Evolutionary conservation across 495 filamentous ascomycete genomes (phyloP).

Genomic region (Acidomyces sp.): DNA sequence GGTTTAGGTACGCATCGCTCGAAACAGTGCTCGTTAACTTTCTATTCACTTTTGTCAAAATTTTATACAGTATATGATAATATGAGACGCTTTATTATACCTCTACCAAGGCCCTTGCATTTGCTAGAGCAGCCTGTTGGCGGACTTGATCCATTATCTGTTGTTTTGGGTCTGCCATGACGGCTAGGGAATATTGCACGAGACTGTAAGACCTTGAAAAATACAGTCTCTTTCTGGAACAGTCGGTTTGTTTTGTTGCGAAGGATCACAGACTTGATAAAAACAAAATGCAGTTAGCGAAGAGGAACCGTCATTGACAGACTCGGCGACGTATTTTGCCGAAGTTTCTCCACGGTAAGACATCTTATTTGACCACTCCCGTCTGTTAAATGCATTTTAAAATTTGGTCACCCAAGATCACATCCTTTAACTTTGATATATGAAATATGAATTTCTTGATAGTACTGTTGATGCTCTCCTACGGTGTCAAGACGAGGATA

Average conservation of each 20-base stretch:
- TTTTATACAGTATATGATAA: neutral
- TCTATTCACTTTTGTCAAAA: constrained; percentile 38
- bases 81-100: constrained; percentile 33
- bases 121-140: constrained; percentile 58
- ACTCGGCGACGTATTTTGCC: constrained; percentile 1
- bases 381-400: too few species aligned
- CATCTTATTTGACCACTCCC: too few species aligned
- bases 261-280: neutral
- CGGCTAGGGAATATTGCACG: too few species aligned
- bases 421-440: too few species aligned
- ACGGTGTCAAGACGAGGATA: too few species aligned
- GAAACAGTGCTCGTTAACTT: constrained; percentile 96
- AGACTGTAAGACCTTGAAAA: too few species aligned
- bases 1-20: constrained; percentile 81
- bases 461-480: too few species aligned
- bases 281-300: constrained; percentile 1
- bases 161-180: constrained; percentile 46
- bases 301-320: neutral
- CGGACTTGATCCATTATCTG: constrained; percentile 61
- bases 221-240: constrained; percentile 5
- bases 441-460: too few species aligned
- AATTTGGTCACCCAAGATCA: too few species aligned
- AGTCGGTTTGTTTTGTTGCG: neutral
- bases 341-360: constrained; percentile 11
- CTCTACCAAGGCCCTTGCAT: constrained; percentile 61